Evolutionary conservation across 495 filamentous ascomycete genomes (phyloP), one percentile per base, ranked within the genome.

Genomic region (Daldinia caldariorum): DNA sequence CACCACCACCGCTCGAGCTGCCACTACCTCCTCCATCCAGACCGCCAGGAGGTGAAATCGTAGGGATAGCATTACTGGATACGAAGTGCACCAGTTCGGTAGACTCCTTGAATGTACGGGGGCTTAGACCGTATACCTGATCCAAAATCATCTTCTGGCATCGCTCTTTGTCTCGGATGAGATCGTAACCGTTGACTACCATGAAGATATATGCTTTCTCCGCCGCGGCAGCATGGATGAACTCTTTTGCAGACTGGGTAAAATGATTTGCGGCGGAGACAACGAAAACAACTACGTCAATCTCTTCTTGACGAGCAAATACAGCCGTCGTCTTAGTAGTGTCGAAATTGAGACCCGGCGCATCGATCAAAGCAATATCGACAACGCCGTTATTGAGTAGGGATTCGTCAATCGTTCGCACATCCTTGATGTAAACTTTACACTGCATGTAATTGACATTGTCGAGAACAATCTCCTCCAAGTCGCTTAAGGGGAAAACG

Each of bases 141-240:
- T 97, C 92, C 47, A 98, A 80, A 37, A 99, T 95, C 89, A 94
- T 89, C 72, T 94, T 91, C 76, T 97, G 89, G 69, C 82, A 84
- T n/a, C 84, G 76, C 58, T 91, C 86, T 81, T 98, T 95, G 79
- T 98, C 93, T 65, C 89, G 85, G 72, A 99, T 97, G 67, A 91
- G 91, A 79, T 99, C 96, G 72, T 92, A 99, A 34, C 94, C 93
- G 77, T 99, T 99, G 54, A 98, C 95, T 8, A 98, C 95, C 81
- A 99, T 95, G 83, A 99, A 99, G 70, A 99, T 94, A 74, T 99
- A 98, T 12, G 94, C 94, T 76, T 99, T 99, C 76, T 99, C 95
- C 50, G 93, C 88, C 13, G 95, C 96, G 9, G 95, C 95, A 61
- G 94, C 94, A 82, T 92, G 89, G 66, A 99, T 97, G 76, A 99